Percentiles rank a stretch among this genome's conserved stretches.
Conservation (phyloP, 305 asterid species). For the Fraxinus latifolia region DNA sequence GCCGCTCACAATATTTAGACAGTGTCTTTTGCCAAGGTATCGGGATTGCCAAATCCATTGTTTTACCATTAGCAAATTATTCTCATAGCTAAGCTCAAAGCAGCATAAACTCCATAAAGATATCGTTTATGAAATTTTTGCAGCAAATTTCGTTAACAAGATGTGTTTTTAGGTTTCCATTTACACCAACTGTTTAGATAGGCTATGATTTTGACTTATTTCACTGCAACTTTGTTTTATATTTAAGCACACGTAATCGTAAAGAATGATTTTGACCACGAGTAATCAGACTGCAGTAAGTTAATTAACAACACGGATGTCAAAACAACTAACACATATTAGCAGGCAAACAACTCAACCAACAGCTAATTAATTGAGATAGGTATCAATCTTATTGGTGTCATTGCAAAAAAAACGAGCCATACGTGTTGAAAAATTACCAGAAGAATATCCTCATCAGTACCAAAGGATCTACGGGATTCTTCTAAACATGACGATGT, state of each 20-base stretch:
- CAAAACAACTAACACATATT: not conserved
- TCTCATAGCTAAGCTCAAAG: not conserved
- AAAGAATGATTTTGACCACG: not conserved
- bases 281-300: not conserved
- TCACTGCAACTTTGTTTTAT: not conserved
- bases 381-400: not conserved
- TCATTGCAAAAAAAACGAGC: not conserved
- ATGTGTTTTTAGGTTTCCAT: not conserved
- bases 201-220: not conserved
- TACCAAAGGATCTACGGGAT: constrained; percentile 88
- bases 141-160: not conserved
- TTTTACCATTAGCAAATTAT: not conserved
- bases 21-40: not conserved
- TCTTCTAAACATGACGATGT: constrained; percentile 64
- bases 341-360: not conserved
- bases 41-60: not conserved
- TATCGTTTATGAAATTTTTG: not conserved
- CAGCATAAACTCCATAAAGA: not conserved
- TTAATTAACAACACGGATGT: not conserved
- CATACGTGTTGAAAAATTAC: constrained; percentile 36
- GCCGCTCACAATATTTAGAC: not conserved
- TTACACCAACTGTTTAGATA: not conserved
- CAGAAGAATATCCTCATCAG: constrained; percentile 96
- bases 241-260: not conserved
- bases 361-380: not conserved